Evolutionary conservation across 2,329 filamentous ascomycete species (phyloP), one percentile per base, ranked within the genome.

Genomic region (Zymoseptoria ardabiliae): DNA sequence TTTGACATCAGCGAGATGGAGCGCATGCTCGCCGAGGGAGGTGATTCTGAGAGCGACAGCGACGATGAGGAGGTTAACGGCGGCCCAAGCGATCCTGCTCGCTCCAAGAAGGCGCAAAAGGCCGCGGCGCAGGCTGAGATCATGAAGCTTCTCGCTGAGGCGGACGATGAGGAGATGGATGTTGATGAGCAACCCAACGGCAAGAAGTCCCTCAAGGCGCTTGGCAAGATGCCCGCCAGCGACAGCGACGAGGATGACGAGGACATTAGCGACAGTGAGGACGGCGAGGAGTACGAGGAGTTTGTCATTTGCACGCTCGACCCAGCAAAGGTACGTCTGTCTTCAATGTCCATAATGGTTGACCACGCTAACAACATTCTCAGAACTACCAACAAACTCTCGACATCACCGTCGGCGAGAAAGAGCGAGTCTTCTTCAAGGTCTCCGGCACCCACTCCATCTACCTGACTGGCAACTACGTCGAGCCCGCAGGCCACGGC

Each of bases 301-400:
- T 90, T 90, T 70, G 91, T 97, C 68, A 79, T 99, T 69, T 99
- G 94, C 85, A 99, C 94, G 63, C 85, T 99, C 57, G 92, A 97
- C 78, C 90, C 92, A 30, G 86, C 91, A 76, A 90, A 88, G 80
- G 94, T 97, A 86, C 75, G 83, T 72, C 58, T 28, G 51, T 21
- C 11, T 2, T 30, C 21, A 20, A 21, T 53, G 10, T 19, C 53
- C 35, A 21, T 49, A 9, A 9, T 5, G 23, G 25, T 53, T 45
- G 58, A 62, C 41, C 58, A 50, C 62, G 53, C 66, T 77, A 71
- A 76, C 71, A 61, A 9, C 48, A 9, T 57, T 50, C n/a, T 10
- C 70, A 97, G 94, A 85, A 90, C 80, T 96, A 88, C 83, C 94
- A 99, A 79, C 95, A 99, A 78, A 79, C 94, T 53, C 85, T 99